Conservation (phyloP, 139 green algal species). For the Astrephomene gubernaculifera region DNA sequence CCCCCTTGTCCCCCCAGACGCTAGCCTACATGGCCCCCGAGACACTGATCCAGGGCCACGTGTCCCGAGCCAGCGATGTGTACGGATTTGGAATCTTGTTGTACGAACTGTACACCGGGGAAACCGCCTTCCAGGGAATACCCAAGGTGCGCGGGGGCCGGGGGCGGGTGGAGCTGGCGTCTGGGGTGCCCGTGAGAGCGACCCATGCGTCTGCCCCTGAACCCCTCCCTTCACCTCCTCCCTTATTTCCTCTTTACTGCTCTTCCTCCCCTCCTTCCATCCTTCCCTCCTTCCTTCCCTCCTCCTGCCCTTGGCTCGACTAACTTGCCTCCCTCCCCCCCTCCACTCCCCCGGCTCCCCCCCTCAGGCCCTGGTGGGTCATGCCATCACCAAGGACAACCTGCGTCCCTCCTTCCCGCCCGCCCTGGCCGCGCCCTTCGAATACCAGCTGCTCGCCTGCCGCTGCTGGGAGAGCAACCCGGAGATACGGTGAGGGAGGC, state of each 20-base stretch:
- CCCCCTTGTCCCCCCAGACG: not conserved
- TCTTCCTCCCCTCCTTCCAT: too few relatives aligned
- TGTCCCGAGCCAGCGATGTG: conserved; percentile 24
- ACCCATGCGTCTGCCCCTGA: not conserved
- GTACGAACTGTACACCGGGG: conserved; percentile 39
- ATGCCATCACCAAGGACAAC: conserved; percentile 40
- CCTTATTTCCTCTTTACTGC: not conserved
- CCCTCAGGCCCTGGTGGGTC: conserved; percentile 16
- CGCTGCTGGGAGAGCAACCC: conserved; percentile 64
- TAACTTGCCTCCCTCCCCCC: not conserved
- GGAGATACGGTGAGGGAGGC: conserved; percentile 40
- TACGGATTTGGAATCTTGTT: conserved; percentile 33
- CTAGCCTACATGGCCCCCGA: conserved; percentile 37
- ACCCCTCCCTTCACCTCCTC: not conserved
- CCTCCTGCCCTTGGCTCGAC: conserved; percentile 20
- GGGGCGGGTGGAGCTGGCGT: not conserved
- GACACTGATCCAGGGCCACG: conserved; percentile 36
- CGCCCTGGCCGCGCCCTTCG: conserved; percentile 19
- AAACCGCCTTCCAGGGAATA: not conserved
- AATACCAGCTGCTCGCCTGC: conserved; percentile 55
- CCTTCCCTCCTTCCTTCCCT: not conserved
- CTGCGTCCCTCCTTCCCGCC: conserved; percentile 25
- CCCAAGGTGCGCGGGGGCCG: not conserved
- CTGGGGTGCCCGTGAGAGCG: not conserved
- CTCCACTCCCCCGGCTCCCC: not conserved